Conservation (phyloP, 805 yeast species). For the Candida oleophila region DNA sequence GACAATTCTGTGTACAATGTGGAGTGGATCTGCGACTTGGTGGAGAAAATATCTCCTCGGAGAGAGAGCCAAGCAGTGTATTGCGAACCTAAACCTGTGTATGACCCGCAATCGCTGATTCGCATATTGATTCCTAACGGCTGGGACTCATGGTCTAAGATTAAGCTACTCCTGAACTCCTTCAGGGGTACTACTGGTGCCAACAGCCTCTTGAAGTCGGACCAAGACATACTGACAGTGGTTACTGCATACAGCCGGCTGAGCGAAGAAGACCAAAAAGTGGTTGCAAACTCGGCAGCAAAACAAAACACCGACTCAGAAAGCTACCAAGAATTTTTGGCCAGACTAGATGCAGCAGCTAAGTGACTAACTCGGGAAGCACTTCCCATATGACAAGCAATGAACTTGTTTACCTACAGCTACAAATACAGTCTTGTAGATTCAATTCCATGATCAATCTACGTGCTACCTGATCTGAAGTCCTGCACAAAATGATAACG, state of each 20-base stretch:
- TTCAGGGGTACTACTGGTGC: neutral
- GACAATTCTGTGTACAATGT: conserved; percentile 8
- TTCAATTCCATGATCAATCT: no score
- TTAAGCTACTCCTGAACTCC: conserved; percentile 26
- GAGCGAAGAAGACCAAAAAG: neutral
- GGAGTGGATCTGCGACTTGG: conserved; percentile 6
- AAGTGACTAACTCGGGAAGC: neutral
- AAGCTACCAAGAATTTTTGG: neutral
- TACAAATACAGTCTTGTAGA: no score
- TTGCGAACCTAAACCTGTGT: conserved; percentile 1
- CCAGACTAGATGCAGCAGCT: neutral
- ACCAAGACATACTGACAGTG: neutral
- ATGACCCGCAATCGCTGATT: conserved; percentile 26
- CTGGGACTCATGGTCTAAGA: conserved; percentile 54
- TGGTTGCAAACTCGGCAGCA: neutral
- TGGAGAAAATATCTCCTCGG: conserved; percentile 7
- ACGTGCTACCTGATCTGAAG: no score
- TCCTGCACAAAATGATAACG: no score
- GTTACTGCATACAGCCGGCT: neutral
- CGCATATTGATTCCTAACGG: conserved; percentile 34
- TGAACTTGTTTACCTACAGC: neutral
- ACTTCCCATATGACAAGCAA: neutral
- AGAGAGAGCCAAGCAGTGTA: neutral
- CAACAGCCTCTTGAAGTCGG: neutral
- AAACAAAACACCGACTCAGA: neutral